Evolutionary conservation across 2,329 filamentous ascomycete species (phyloP).

Genomic region (Penicillium crustosum): DNA sequence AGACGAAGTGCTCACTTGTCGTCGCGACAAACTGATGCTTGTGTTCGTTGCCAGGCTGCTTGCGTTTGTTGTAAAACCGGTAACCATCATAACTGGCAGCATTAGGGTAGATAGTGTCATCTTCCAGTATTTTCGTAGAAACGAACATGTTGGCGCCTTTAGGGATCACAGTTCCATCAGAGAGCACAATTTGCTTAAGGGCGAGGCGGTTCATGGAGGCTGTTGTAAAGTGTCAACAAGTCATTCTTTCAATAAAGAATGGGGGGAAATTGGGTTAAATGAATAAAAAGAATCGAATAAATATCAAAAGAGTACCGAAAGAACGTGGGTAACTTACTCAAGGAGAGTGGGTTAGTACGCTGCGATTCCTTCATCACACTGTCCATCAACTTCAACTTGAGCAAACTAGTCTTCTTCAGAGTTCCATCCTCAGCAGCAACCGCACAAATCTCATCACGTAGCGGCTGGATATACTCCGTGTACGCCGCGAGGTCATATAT

Average conservation of each 20-base stretch:
- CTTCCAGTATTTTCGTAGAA: conserved; percentile 24
- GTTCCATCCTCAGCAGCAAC: conserved; percentile 46
- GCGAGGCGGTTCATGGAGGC: conserved; percentile 30
- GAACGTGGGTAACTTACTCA: conserved; percentile 22
- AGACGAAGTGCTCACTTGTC: conserved; percentile 31
- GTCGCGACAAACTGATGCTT: conserved; percentile 34
- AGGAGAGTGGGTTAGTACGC: conserved; percentile 27
- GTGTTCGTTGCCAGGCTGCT: conserved; percentile 32
- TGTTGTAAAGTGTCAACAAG: conserved; percentile 7
- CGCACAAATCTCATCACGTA: conserved; percentile 53
- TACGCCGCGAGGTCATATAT: conserved; percentile 55
- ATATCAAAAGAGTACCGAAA: neutral
- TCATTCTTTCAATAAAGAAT: neutral
- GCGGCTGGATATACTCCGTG: conserved; percentile 52
- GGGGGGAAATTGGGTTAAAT: too few species aligned
- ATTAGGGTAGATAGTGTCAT: conserved; percentile 30
- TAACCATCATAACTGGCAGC: conserved; percentile 36
- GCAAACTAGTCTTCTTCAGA: conserved; percentile 33
- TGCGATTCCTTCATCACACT: conserved; percentile 39
- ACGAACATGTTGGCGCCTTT: conserved; percentile 28
- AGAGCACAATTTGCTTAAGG: conserved; percentile 24
- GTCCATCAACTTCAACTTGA: conserved; percentile 38
- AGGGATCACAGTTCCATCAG: conserved; percentile 33
- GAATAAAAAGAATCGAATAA: neutral
- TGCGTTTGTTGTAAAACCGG: conserved; percentile 35